These are phyloP conservation scores for Polytrichum commune DNA, from an alignment of 225 moss, liverwort and hornwort genomes.

Conservation along the genomic window DNA sequence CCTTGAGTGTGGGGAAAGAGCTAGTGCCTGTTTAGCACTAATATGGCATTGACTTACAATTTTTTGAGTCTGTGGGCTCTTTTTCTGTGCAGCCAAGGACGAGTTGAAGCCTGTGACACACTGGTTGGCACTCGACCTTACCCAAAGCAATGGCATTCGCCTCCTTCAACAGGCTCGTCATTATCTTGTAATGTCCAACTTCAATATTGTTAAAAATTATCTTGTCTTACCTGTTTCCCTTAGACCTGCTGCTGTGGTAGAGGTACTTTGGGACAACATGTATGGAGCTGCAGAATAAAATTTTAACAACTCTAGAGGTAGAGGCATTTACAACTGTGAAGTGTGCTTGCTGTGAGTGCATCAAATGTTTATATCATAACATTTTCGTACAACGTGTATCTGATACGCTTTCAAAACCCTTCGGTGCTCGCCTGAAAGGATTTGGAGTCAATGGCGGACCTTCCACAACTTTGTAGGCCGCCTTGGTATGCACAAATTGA, in stretches of 20 bases:
- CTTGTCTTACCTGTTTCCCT: no score
- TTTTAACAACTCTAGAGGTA: no score
- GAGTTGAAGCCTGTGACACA: slow-evolving; percentile 96
- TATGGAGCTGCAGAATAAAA: no score
- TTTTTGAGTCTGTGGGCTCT: background rate
- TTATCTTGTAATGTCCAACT: slow-evolving; percentile 61
- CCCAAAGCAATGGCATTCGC: slow-evolving; percentile 49
- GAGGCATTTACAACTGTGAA: no score
- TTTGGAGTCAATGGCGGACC: background rate
- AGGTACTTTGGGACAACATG: no score
- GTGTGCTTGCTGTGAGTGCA: no score
- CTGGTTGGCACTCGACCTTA: slow-evolving; percentile 88
- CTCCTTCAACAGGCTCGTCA: slow-evolving; percentile 80
- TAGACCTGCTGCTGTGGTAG: no score
- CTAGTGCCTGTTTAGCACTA: no score
- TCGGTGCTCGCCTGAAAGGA: background rate
- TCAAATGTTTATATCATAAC: no score
- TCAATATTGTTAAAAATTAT: no score
- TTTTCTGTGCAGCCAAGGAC: slow-evolving; percentile 72
- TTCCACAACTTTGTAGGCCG: background rate
- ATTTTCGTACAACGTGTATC: background rate
- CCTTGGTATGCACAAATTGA: background rate
- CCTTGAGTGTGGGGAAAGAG: no score
- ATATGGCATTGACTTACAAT: no score
- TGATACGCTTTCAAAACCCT: background rate